phyloP scores from a whole-genome alignment of 2,329 filamentous ascomycete genomes.

The Neofusicoccum ribis region DNA sequence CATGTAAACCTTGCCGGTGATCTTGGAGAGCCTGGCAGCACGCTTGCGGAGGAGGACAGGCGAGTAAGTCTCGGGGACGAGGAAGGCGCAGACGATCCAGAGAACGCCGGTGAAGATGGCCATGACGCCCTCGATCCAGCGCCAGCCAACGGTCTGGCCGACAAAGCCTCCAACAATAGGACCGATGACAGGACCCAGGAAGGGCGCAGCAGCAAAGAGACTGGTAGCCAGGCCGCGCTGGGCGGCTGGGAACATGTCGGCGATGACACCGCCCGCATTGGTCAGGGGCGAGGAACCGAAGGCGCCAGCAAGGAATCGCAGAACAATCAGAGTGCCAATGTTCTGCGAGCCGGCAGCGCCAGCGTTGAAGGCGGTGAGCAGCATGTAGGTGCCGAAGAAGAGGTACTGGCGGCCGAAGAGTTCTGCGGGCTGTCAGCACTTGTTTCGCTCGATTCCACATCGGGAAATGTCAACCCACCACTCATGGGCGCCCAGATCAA shows the following conservation, averaged over 20 bases:
- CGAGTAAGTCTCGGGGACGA: constrained; percentile 64
- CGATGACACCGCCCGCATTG: constrained; percentile 50
- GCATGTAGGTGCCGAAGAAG: constrained; percentile 38
- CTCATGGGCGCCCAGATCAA: constrained; percentile 62
- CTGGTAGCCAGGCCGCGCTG: constrained; percentile 24
- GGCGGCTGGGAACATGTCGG: constrained; percentile 46
- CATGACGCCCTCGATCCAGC: constrained; percentile 50
- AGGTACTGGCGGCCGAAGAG: constrained; percentile 53
- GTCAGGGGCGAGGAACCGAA: constrained; percentile 47
- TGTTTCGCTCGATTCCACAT: not conserved
- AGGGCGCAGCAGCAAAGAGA: constrained; percentile 24
- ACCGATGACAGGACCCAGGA: constrained; percentile 25
- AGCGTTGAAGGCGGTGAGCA: constrained; percentile 43
- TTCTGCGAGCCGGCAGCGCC: constrained; percentile 46
- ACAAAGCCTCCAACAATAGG: constrained; percentile 27
- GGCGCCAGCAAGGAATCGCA: constrained; percentile 48
- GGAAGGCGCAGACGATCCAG: constrained; percentile 55
- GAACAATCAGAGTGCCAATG: constrained; percentile 46
- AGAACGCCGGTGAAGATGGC: constrained; percentile 48
- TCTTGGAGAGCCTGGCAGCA: constrained; percentile 59
- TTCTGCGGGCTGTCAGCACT: constrained; percentile 40
- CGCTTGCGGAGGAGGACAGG: constrained; percentile 63
- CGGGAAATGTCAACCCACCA: constrained; percentile 7
- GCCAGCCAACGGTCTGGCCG: constrained; percentile 28
- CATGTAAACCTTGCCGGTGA: constrained; percentile 53